Percentiles rank a stretch among this genome's conserved stretches.
Evolutionary conservation across 2,329 filamentous ascomycete species (phyloP).

Genomic region (Penicillium capsulatum): DNA sequence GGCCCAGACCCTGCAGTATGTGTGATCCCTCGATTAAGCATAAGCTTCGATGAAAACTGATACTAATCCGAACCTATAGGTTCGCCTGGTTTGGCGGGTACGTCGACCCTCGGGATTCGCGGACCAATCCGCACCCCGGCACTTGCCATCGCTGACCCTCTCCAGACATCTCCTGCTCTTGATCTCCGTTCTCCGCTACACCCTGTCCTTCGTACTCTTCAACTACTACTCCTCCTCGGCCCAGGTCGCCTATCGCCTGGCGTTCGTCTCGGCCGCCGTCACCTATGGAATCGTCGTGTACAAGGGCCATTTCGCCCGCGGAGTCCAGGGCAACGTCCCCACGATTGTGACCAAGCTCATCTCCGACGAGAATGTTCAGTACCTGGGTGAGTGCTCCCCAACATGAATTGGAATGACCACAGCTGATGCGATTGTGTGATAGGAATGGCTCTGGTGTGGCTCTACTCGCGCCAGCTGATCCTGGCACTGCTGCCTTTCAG

Average conservation of each 20-base stretch:
- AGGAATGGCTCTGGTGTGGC: conserved; percentile 95
- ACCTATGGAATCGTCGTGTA: conserved; percentile 99
- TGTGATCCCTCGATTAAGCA: conserved; percentile 38
- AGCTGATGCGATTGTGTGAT: conserved; percentile 11
- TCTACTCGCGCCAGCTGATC: conserved; percentile 82
- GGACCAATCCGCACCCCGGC: background rate
- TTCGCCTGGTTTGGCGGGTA: conserved; percentile 79
- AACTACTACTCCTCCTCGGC: conserved; percentile 78
- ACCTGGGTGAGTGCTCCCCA: conserved; percentile 65
- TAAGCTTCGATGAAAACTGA: conserved; percentile 8
- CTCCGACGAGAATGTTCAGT: conserved; percentile 95
- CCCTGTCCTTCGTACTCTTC: conserved; percentile 80
- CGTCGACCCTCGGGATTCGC: conserved; percentile 31
- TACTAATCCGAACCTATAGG: conserved; percentile 28
- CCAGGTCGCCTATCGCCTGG: conserved; percentile 78
- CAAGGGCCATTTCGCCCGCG: conserved; percentile 87
- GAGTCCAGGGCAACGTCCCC: conserved; percentile 63
- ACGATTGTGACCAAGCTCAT: conserved; percentile 63
- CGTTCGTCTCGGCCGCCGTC: conserved; percentile 81
- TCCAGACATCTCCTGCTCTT: conserved; percentile 80
- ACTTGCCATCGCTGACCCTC: conserved; percentile 20
- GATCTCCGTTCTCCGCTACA: conserved; percentile 75
- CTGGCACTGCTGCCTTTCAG: conserved; percentile 89
- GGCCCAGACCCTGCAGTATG: conserved; percentile 85
- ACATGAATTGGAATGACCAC: conserved; percentile 3